Base-by-base conservation (phyloP, 2,329 filamentous ascomycete genomes). In the Trichoderma guizhouense region DNA sequence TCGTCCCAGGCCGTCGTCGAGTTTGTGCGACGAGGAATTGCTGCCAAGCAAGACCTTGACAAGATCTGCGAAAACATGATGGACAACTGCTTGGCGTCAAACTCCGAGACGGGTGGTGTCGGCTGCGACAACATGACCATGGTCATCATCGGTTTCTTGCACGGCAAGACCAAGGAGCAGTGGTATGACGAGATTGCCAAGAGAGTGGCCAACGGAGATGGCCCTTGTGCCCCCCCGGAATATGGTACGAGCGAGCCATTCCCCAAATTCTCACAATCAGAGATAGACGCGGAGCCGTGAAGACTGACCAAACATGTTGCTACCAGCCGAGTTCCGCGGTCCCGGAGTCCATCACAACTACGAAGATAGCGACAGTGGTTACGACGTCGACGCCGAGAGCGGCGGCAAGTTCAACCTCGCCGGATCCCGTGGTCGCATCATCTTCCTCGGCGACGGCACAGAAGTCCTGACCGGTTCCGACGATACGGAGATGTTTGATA, bases 111-210 rank as follows among this genome's bases (percentile, higher is more conserved):
- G 36, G 96, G 96, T 70, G 96, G 96, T 74, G 95, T 99, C 74
- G 96, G 96, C 74, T 99, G 96, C 82, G 96, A 99, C 86, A 99
- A 99, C 87, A 99, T 99, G 96, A 99, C 96, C 76, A 98, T 99
- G 92, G 86, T 92, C 77, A 88, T 99, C 76, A 86, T 99, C 79
- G 96, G 92, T 76, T 90, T 99, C 80, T 88, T 99, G 76, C 90
- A 93, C 79, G 96, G 95, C 82, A 94, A 93, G 87, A 93, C 91
- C 77, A 97, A 97, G 88, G 95, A 98, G 80, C 92, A 98, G 85
- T 99, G 96, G 96, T 99, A 99, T 83, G 93, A 98, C 79, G 92
- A 95, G 85, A 92, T 99, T 82, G 94, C 92, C 79, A 94, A 92
- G 85, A 90, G 96, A 81, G 96, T 99, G 83, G 93, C 95, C 78